phyloP scores from a whole-genome alignment of 306 rosid species.

The Dryas alaskensis region DNA sequence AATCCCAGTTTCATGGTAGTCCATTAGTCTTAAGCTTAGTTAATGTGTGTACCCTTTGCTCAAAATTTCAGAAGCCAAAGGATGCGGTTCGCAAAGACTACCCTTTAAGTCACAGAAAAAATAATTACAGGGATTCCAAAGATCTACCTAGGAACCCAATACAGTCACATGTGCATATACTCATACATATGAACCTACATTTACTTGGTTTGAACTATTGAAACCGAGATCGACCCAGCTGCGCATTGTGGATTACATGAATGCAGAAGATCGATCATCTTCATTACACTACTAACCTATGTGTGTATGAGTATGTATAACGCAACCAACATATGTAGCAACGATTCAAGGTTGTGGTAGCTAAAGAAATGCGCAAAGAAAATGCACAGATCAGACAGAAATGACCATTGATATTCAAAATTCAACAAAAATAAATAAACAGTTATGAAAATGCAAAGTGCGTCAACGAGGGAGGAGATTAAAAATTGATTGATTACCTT shows the following conservation, averaged over 20 bases:
- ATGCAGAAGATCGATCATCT: constrained; percentile 22
- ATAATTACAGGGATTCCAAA: not conserved
- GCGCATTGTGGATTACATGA: constrained; percentile 16
- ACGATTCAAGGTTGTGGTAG: constrained; percentile 1
- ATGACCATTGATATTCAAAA: not conserved
- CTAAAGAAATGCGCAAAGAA: not conserved
- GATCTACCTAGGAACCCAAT: constrained; percentile 6
- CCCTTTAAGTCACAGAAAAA: not conserved
- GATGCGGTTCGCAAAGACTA: not conserved
- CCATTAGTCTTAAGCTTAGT: constrained; percentile 3
- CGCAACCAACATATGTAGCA: not conserved
- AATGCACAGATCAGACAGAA: constrained; percentile 22
- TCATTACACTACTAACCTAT: constrained; percentile 1
- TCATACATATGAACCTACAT: not conserved
- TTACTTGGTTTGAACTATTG: not conserved
- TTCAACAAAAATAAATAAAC: not conserved
- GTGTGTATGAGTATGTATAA: not conserved
- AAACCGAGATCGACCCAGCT: constrained; percentile 22
- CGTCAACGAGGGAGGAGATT: not conserved
- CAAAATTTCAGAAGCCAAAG: constrained; percentile 15
- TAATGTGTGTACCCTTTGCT: not conserved
- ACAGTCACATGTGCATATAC: not conserved
- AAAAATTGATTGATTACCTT: constrained; percentile 7
- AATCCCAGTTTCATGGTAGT: constrained; percentile 1
- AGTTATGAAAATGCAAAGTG: not conserved